Base-by-base conservation (phyloP, 2,329 filamentous ascomycete species). In the Thelonectria discophora region DNA sequence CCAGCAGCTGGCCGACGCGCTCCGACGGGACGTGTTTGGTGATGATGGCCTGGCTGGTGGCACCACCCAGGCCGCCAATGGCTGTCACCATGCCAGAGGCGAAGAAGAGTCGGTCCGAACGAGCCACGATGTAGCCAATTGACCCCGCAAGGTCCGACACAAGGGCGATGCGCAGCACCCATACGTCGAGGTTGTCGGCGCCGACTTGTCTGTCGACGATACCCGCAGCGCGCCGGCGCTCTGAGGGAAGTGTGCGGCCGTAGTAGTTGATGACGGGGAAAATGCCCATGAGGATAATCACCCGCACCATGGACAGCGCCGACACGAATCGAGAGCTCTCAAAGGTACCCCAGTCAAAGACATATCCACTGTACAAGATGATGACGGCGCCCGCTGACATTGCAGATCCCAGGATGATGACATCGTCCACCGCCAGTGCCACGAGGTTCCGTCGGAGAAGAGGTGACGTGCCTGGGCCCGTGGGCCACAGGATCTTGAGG, bases 11-110 rank as follows among this genome's bases (percentile, higher is more conserved):
- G 0, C 95, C 95, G 0, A 95, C 90, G 48, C 86, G 86, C 65
- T 95, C 91, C 0, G 88, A 83, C 0, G 94, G 92, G 0, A 98
- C 90, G 75, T 98, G 95, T 74, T 97, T 98, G 18, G 93, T 97
- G 52, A 97, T 80, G 1, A 90, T 86, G 1, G 91, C 90, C 72
- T 97, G 93, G 51, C 97, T 82, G 0, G 92, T 95, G 1, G 95
- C 94, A 37, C 90, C 90, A 0, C 90, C 94, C 47, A 98, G 88
- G 1, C 94, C 94, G 21, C 94, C 94, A 40, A 96, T 79, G 0
- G 92, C 85, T 1, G 92, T 90, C 17, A 94, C 70, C 46, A 92
- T 81, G 49, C 92, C 94, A 17, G 88, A 90, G 0, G 87, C 64
- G 3, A 92, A 84, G 75, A 97, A 95, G 1, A 91, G 66, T 0